Evolutionary conservation across 129 eudicot genomes (phyloP), one percentile per base, ranked within the genome.

Genomic region (Gnaphalium uliginosum): DNA sequence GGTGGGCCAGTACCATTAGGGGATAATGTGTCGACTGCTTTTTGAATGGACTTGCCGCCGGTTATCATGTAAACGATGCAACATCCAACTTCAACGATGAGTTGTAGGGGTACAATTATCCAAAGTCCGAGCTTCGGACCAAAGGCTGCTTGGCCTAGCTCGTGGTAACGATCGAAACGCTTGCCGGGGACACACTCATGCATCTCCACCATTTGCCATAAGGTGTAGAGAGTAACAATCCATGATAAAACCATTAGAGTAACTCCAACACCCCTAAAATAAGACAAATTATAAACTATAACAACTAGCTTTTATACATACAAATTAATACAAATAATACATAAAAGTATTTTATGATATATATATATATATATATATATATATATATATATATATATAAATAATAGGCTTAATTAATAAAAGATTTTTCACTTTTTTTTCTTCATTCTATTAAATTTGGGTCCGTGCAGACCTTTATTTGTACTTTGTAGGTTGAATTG

Each of bases 1-100:
- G 66, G 48, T 14, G 66, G 86, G 19, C 24, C 57, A 14, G 58
- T 51, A 53, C 67, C 69, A 26, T 56, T 8, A 15, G 77, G 78
- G 2, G 80, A 82, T 14, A 69, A 64, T 19, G 77, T 75, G 64
- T 79, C 79, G 0, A 78, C 62, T 22, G 79, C 73, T 62, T 87
- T 87, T 66, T 82, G 26, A 27, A 87, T 72, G 17, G 87, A 85
- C 32, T 80, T 87, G 48, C 92, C 92, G 5, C 89, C 92, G 2
- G 92, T 87, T 63, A 87, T 82, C 91, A 87, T 84, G 83, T 87
- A 87, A 4, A 87, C 85, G 17, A 87, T 87, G 81, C 84, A 58
- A 5, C 60, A 67, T 11, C 92, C 89, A 14, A 87, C 84, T 70
- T 87, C 85, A 5, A 87, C 92, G 33, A 78, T 66, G 15, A 87